Percentiles rank a stretch among this genome's conserved stretches.
phyloP scores from a whole-genome alignment of 2,329 filamentous ascomycete genomes.

The Rhynchosporium graminicola region DNA sequence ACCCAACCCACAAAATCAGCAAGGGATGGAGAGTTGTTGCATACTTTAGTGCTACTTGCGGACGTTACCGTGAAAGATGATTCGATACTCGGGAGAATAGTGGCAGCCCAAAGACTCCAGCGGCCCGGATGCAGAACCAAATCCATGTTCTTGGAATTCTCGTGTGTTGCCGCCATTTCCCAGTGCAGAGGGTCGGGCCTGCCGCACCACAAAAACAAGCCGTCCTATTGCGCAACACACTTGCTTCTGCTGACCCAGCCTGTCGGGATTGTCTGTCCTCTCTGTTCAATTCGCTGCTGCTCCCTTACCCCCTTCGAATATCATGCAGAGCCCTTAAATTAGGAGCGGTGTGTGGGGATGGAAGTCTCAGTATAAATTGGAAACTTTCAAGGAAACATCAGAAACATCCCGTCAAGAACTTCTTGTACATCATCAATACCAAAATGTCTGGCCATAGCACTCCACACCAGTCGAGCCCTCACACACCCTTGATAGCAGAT shows the following conservation, averaged over 20 bases:
- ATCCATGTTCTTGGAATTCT: conserved; percentile 26
- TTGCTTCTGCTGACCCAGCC: conserved; percentile 14
- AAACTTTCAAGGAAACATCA: conserved; percentile 1
- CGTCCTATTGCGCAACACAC: conserved; percentile 17
- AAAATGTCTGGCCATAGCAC: conserved; percentile 8
- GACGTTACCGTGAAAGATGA: background rate
- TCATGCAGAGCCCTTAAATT: conserved; percentile 7
- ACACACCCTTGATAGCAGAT: conserved; percentile 33
- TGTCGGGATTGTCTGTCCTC: conserved; percentile 4
- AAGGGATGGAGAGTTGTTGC: background rate
- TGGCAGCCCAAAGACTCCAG: background rate
- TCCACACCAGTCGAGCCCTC: background rate
- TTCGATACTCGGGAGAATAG: conserved; percentile 5
- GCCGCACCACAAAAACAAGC: conserved; percentile 14
- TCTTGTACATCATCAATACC: background rate
- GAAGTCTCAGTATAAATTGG: conserved; percentile 5
- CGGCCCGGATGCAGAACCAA: conserved; percentile 6
- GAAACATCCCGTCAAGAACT: background rate
- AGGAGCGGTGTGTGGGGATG: conserved; percentile 14
- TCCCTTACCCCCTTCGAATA: background rate
- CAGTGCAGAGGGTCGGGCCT: conserved; percentile 23
- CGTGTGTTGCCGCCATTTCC: conserved; percentile 18
- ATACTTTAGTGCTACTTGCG: background rate
- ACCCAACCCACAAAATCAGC: background rate
- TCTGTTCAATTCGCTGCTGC: background rate